Evolutionary conservation across 2,329 filamentous ascomycete genomes (phyloP), one percentile per base, ranked within the genome.

Genomic region (Magnaporthiopsis incrustans): DNA sequence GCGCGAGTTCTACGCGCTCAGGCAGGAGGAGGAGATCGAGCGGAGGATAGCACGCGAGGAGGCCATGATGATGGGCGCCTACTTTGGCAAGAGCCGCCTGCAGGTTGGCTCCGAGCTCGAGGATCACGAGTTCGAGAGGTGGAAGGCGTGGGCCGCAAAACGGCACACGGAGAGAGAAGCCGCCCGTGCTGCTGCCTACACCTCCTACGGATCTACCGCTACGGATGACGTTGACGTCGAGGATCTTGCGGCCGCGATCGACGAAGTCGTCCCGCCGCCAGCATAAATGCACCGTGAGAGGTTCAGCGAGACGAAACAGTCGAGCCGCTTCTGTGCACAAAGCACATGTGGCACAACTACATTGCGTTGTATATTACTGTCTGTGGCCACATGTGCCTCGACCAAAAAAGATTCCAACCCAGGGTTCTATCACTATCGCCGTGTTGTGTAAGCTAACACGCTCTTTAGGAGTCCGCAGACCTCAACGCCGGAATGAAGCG

Each of bases 1-100:
- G 66, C 89, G 88, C 68, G 94, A 99, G 75, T 97, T 98, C 77
- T 99, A 99, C 79, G 80, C 83, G 59, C 77, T 94, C 67, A 89
- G 95, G 65, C 89, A 96, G 70, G 81, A 86, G 66, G 88, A 96
- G 70, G 92, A 97, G 68, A 85, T 97, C 60, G 87, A 94, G 77
- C 83, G 85, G 69, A 87, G 93, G 70, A 84, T 99, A 66, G 91
- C 94, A 10, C 82, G 86, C 61, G 95, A 99, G 77, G 95, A 99
- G 77, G 94, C 95, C 33, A 81, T 87, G 67, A 85, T 90, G 70
- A 89, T 90, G 7, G 95, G 95, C 63, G 93, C 92, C 62, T 92
- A 92, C 81, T 98, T 98, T 74, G 92, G 92, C 74, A 90, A 89
- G 76, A 82, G 85, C 57, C 82, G 85, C 66, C 74, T 92, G 62